These are phyloP conservation scores for Dactylellina drechsleri DNA, from an alignment of 2,329 filamentous ascomycete genomes.

Conservation along the genomic window DNA sequence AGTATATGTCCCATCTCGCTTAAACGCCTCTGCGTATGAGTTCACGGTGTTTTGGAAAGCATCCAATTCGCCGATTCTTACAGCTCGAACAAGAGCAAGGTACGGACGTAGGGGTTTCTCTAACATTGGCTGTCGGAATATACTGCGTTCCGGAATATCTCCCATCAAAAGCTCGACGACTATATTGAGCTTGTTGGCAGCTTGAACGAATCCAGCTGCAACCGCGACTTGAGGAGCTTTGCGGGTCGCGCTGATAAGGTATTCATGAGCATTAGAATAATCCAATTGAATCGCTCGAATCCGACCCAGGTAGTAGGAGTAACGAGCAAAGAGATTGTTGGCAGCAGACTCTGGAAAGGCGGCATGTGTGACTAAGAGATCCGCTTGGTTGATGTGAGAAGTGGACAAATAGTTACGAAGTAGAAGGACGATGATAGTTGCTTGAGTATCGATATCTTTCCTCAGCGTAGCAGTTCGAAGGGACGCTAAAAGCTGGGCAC, in stretches of 20 bases:
- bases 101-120: slow-evolving; percentile 91
- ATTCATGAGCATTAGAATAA: slow-evolving; percentile 96
- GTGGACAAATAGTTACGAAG: slow-evolving; percentile 96
- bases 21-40: slow-evolving; percentile 83
- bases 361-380: slow-evolving; percentile 93
- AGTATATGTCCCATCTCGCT: slow-evolving; percentile 92
- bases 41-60: slow-evolving; percentile 90
- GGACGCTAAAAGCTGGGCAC: slow-evolving; percentile 84
- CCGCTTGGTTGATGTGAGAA: slow-evolving; percentile 95
- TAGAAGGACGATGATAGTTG: slow-evolving; percentile 91
- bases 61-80: slow-evolving; percentile 94
- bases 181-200: slow-evolving; percentile 92
- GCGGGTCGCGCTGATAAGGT: slow-evolving; percentile 89
- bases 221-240: slow-evolving; percentile 92
- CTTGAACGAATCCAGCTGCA: slow-evolving; percentile 93
- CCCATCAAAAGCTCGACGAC: slow-evolving; percentile 98
- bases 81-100: slow-evolving; percentile 90
- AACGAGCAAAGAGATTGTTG: slow-evolving; percentile 97
- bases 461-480: slow-evolving; percentile 94
- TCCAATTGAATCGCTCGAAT: slow-evolving; percentile 95
- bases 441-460: slow-evolving; percentile 97
- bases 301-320: slow-evolving; percentile 95
- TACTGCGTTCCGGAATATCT: slow-evolving; percentile 93
- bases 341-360: slow-evolving; percentile 92
- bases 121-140: slow-evolving; percentile 88